Conservation (phyloP, 1,284 basidiomycete genomes). For the Taiwanofungus camphoratus region DNA sequence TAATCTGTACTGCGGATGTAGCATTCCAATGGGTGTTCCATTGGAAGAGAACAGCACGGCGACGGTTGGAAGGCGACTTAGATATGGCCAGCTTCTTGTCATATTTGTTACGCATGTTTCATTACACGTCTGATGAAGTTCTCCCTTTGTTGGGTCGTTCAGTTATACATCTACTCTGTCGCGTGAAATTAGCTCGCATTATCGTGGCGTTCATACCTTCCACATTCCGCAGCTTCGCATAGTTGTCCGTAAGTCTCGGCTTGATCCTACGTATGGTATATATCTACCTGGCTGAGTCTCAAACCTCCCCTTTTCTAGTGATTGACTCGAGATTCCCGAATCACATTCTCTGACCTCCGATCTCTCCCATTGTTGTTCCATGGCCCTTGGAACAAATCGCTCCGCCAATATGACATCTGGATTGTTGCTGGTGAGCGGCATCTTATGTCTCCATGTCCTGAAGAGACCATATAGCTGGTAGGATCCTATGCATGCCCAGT, state of each 20-base stretch:
- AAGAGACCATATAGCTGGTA: no score
- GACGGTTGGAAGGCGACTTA: slow-evolving; percentile 17
- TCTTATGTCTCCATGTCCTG: background rate
- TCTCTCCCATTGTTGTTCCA: slow-evolving; percentile 8
- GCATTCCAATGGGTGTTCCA: slow-evolving; percentile 17
- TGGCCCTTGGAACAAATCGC: slow-evolving; percentile 26
- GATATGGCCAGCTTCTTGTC: no score
- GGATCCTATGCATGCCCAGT: slow-evolving; percentile 47
- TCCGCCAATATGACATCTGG: slow-evolving; percentile 28
- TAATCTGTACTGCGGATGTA: slow-evolving; percentile 15
- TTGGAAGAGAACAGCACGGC: slow-evolving; percentile 18
- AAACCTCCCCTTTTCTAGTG: background rate
- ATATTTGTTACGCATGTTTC: slow-evolving; percentile 4
- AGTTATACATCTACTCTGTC: background rate
- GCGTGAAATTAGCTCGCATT: no score
- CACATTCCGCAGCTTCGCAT: background rate
- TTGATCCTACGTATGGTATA: background rate
- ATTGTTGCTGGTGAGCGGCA: slow-evolving; percentile 22
- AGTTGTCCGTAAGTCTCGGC: slow-evolving; percentile 1
- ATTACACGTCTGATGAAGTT: slow-evolving; percentile 3
- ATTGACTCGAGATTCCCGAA: slow-evolving; percentile 5
- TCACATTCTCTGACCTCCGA: slow-evolving; percentile 3
- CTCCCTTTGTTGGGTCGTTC: slow-evolving; percentile 1
- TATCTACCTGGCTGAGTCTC: slow-evolving; percentile 2
- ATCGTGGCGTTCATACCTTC: background rate